phyloP scores from a whole-genome alignment of 176 grass and related monocot genomes.

The Oryza coarctata region DNA sequence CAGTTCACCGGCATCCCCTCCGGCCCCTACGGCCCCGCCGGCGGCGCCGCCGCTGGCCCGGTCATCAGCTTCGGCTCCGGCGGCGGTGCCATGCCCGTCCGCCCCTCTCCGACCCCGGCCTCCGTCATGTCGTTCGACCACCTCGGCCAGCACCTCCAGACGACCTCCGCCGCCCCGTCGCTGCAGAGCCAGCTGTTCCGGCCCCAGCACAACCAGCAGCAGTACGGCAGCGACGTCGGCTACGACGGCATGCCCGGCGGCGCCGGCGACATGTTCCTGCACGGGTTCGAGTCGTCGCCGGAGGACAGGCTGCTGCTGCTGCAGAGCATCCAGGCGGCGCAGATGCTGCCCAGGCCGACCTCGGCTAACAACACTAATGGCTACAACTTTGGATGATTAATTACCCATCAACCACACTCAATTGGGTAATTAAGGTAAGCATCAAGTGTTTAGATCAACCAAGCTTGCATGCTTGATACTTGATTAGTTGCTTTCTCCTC shows the following conservation, averaged over 20 bases:
- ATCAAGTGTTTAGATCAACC: no score
- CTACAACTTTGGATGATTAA: slow-evolving; percentile 61
- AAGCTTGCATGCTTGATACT: no score
- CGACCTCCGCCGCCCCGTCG: not conserved
- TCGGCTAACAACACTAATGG: slow-evolving; percentile 63
- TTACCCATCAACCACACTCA: not conserved
- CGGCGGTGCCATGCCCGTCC: slow-evolving; percentile 28
- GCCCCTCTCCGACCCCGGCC: slow-evolving; percentile 40
- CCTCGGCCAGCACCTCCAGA: slow-evolving; percentile 26
- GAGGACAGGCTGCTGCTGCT: slow-evolving; percentile 62
- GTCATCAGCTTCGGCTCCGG: slow-evolving; percentile 48
- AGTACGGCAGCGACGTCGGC: not conserved
- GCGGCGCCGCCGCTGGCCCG: not conserved
- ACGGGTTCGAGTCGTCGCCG: slow-evolving; percentile 42
- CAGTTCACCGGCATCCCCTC: slow-evolving; percentile 91
- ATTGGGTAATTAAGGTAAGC: slow-evolving; percentile 11
- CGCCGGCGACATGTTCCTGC: slow-evolving; percentile 33
- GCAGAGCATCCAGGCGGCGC: slow-evolving; percentile 56
- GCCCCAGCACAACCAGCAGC: slow-evolving; percentile 25
- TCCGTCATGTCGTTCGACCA: slow-evolving; percentile 60
- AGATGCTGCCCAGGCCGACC: slow-evolving; percentile 53
- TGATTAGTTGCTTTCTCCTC: not conserved
- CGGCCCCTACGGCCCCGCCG: slow-evolving; percentile 33
- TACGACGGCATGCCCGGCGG: slow-evolving; percentile 20
- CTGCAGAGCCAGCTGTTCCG: slow-evolving; percentile 53